These are phyloP conservation scores for Globisporangium orthogonon DNA, from an alignment of 352 stramenopile genomes.

Conservation along the genomic window DNA sequence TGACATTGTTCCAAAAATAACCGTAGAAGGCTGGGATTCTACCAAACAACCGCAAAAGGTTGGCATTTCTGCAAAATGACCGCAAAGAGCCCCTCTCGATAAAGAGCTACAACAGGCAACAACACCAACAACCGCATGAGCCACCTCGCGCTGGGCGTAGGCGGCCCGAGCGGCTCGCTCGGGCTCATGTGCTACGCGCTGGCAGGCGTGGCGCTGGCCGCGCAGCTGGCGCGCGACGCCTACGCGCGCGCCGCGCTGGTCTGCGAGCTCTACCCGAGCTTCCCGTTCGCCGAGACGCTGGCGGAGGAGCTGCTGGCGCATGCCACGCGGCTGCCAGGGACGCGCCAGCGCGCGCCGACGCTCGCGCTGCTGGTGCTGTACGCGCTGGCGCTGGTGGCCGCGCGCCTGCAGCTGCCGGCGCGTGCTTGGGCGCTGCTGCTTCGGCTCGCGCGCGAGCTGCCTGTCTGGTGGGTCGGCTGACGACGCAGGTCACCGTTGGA, in stretches of 20 bases:
- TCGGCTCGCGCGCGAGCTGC: slow-evolving; percentile 45
- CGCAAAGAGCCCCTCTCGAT: neutral
- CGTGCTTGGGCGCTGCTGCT: slow-evolving; percentile 35
- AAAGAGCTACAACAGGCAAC: neutral
- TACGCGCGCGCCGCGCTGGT: slow-evolving; percentile 32
- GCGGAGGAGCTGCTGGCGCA: slow-evolving; percentile 52
- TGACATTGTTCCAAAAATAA: too few species aligned
- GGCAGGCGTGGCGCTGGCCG: slow-evolving; percentile 28
- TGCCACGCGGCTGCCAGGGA: slow-evolving; percentile 40
- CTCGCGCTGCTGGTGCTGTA: slow-evolving; percentile 35
- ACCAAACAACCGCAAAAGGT: too few species aligned
- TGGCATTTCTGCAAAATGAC: too few species aligned
- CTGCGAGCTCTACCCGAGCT: slow-evolving; percentile 60
- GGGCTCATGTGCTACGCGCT: slow-evolving; percentile 42
- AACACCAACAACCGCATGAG: neutral
- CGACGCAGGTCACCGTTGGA: too few species aligned
- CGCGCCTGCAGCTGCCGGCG: slow-evolving; percentile 34
- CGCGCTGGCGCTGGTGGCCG: slow-evolving; percentile 19
- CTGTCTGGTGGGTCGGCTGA: slow-evolving; percentile 35
- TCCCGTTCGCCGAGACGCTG: slow-evolving; percentile 52
- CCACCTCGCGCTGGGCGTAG: neutral
- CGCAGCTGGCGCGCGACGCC: slow-evolving; percentile 38
- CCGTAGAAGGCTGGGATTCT: too few species aligned
- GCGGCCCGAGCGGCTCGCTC: slow-evolving; percentile 11
- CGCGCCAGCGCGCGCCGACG: slow-evolving; percentile 32